Base-by-base conservation (phyloP, 2,329 filamentous ascomycete species). In the Aspergillus neotritici region DNA sequence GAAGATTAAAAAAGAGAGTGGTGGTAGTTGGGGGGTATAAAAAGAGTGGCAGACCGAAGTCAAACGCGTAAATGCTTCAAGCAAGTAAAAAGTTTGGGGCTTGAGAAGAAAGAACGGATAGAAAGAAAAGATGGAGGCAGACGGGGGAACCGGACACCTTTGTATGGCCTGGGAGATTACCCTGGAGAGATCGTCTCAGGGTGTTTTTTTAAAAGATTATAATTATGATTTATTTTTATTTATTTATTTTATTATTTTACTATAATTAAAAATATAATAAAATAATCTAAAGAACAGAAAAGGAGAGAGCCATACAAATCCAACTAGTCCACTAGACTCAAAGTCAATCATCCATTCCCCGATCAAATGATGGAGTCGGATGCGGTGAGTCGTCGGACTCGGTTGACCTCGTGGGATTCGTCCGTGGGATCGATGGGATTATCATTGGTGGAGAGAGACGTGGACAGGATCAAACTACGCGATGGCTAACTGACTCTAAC, bases 11-110 rank as follows among this genome's bases (percentile, higher is more conserved):
- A 56, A 60, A 55, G 56, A 55, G 61, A 58, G 55, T 54, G 56
- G 57, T 43, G 48, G 49, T 60, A 62, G 62, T 64, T 66, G 58
- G 59, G 44, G 34, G 40, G 38, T 40, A 31, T 53, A 51, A 68
- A 25, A 67, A 68, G 66, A 69, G 56, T 66, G 66, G 61, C 64
- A 58, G 66, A 69, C 66, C 66, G 67, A 66, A 64, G 67, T 69
- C 67, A 59, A 65, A 57, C 55, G 15, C 57, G 51, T 55, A 49
- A 55, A 58, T 60, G 58, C 57, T 55, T 60, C 58, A 55, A 61
- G 55, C 49, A 57, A 48, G 51, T 44, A 58, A 52, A 54, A 58
- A 62, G 59, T 58, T 41, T 56, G 56, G 48, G 55, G 55, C 62
- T 63, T 57, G 39, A 42, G 47, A 51, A 53, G 58, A 45, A 47